phyloP scores from a whole-genome alignment of 106 monocot species.

The Dioscorea zingiberensis region DNA sequence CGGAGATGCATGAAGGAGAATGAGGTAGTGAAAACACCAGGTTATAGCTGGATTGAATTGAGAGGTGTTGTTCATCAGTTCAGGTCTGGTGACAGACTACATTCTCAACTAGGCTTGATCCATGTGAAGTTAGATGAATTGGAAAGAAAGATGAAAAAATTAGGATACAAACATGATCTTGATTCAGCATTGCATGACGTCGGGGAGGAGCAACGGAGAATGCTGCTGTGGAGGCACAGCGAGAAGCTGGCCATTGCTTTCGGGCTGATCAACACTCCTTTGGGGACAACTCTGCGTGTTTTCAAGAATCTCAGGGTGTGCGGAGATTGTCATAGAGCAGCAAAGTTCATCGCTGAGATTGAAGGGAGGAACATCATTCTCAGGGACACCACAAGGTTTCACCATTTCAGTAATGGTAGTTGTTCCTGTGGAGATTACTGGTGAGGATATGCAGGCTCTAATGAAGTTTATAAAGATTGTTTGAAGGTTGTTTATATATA shows the following conservation, averaged over 20 bases:
- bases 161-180: conserved; percentile 49
- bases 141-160: conserved; percentile 27
- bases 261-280: conserved; percentile 39
- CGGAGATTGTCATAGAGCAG: conserved; percentile 62
- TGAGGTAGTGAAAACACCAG: conserved; percentile 52
- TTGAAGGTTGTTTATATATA: too few species aligned
- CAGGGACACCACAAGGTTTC: conserved; percentile 62
- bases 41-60: conserved; percentile 71
- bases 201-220: conserved; percentile 32
- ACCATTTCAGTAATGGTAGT: conserved; percentile 52
- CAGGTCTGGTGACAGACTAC: conserved; percentile 60
- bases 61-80: conserved; percentile 49
- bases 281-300: conserved; percentile 27
- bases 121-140: conserved; percentile 41
- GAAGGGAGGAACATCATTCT: conserved; percentile 47
- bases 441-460: conserved; percentile 17
- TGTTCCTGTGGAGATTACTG: conserved; percentile 79
- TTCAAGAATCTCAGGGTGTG: conserved; percentile 78
- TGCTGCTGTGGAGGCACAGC: conserved; percentile 52
- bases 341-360: conserved; percentile 47
- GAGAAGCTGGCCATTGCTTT: conserved; percentile 73
- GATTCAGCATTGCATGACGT: conserved; percentile 45
- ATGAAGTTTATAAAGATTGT: too few species aligned
- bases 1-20: conserved; percentile 63
- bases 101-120: conserved; percentile 39